These are phyloP conservation scores for Aegilops speltoides DNA, from an alignment of 176 grass and related monocot species.

Conservation along the genomic window DNA sequence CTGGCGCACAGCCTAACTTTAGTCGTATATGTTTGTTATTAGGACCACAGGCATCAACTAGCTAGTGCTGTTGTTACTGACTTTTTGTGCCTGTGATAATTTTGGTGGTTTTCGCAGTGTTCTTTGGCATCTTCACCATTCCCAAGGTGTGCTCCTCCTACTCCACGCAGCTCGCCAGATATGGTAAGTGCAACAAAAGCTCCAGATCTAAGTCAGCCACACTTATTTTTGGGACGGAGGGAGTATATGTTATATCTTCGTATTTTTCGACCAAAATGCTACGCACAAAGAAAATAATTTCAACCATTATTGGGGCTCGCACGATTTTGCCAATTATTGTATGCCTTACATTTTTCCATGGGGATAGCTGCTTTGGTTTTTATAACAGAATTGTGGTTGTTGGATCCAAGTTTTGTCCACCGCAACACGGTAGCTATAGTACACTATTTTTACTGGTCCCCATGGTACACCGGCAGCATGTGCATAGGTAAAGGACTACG, in stretches of 20 bases:
- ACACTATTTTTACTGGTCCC: constrained; percentile 27
- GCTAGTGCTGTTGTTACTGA: constrained; percentile 20
- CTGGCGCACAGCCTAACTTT: constrained; percentile 7
- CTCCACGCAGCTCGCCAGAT: constrained; percentile 82
- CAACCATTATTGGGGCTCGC: neutral
- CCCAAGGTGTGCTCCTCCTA: constrained; percentile 94
- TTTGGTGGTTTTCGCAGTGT: constrained; percentile 53
- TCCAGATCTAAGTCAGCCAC: no score
- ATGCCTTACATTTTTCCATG: neutral
- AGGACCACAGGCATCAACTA: constrained; percentile 22
- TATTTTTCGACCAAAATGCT: neutral
- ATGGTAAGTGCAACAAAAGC: constrained; percentile 57
- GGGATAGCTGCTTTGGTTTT: neutral
- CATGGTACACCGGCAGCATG: neutral
- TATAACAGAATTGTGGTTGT: neutral
- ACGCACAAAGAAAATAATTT: neutral
- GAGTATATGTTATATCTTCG: neutral
- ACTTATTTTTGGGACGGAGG: no score
- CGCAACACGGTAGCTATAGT: neutral
- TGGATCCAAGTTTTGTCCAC: constrained; percentile 33
- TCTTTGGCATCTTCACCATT: constrained; percentile 92
- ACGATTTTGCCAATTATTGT: no score
- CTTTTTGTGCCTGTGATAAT: constrained; percentile 18
- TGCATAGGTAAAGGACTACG: neutral
- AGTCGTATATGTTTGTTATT: neutral